These are phyloP conservation scores for Tripterygium wilfordii DNA, from an alignment of 177 flowering plant species.

Conservation along the genomic window DNA sequence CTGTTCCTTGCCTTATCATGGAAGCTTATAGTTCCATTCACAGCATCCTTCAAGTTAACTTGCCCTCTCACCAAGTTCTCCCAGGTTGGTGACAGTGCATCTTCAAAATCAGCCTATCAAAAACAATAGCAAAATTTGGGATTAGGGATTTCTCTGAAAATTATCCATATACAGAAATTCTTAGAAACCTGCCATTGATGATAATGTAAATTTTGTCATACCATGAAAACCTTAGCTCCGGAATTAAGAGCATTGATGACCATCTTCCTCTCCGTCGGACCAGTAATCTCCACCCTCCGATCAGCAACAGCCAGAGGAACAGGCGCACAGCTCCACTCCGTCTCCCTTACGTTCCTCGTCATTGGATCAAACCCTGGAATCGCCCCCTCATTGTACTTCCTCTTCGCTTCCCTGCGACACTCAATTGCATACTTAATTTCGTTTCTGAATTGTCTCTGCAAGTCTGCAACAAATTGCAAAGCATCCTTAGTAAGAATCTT, in stretches of 20 bases:
- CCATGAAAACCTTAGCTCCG: conserved; percentile 93
- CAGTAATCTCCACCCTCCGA: conserved; percentile 87
- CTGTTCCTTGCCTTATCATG: conserved; percentile 69
- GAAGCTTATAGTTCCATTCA: conserved; percentile 72
- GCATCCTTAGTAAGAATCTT: conserved; percentile 69
- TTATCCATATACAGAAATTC: too few species aligned
- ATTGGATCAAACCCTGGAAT: conserved; percentile 77
- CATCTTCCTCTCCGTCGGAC: conserved; percentile 92
- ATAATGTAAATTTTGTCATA: conserved; percentile 8
- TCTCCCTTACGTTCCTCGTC: conserved; percentile 52
- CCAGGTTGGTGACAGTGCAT: conserved; percentile 88
- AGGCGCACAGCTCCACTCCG: conserved; percentile 65
- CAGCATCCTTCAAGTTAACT: conserved; percentile 86
- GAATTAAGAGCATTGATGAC: conserved; percentile 91
- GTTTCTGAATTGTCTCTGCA: conserved; percentile 65
- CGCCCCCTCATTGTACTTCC: conserved; percentile 50
- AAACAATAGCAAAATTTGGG: neutral
- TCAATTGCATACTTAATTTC: conserved; percentile 65
- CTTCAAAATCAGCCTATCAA: conserved; percentile 88
- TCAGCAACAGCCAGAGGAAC: conserved; percentile 73
- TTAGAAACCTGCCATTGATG: too few species aligned
- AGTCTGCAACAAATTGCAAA: conserved; percentile 57
- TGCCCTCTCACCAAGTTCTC: conserved; percentile 91
- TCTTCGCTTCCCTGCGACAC: conserved; percentile 59
- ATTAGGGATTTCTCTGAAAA: too few species aligned